Evolutionary conservation across 2,329 filamentous ascomycete species (phyloP).

Genomic region (Fusarium odoratissimum): DNA sequence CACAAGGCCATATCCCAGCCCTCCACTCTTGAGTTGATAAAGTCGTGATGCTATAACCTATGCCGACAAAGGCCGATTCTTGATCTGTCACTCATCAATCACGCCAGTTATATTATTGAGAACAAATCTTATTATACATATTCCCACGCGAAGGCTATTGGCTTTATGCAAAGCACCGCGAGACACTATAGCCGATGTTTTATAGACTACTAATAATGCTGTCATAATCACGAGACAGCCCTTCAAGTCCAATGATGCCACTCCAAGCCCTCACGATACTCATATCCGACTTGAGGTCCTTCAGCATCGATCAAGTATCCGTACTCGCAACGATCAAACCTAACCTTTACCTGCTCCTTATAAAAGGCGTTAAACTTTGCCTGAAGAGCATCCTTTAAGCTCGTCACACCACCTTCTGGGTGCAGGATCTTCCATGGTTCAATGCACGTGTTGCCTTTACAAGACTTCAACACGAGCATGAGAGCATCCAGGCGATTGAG

Average conservation of each 20-base stretch:
- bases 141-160: neutral
- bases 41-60: neutral
- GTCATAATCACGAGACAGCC: neutral
- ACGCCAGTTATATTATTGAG: neutral
- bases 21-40: slow-evolving; percentile 21
- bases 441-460: slow-evolving; percentile 64
- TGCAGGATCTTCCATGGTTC: slow-evolving; percentile 69
- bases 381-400: slow-evolving; percentile 62
- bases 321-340: slow-evolving; percentile 63
- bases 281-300: slow-evolving; percentile 57
- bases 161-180: neutral
- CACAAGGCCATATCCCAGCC: neutral
- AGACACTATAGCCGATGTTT: neutral
- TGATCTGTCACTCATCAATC: neutral
- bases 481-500: slow-evolving; percentile 67
- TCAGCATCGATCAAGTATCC: slow-evolving; percentile 69
- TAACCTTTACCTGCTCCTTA: slow-evolving; percentile 58
- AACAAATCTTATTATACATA: neutral
- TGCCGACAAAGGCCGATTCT: slow-evolving; percentile 3
- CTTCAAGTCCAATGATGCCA: slow-evolving; percentile 47
- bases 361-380: slow-evolving; percentile 65
- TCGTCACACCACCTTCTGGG: slow-evolving; percentile 62
- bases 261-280: slow-evolving; percentile 44
- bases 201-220: neutral
- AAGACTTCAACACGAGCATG: slow-evolving; percentile 70